These are phyloP conservation scores for Trichophyton schoenleinii DNA, from an alignment of 2,329 filamentous ascomycete genomes.

Conservation along the genomic window DNA sequence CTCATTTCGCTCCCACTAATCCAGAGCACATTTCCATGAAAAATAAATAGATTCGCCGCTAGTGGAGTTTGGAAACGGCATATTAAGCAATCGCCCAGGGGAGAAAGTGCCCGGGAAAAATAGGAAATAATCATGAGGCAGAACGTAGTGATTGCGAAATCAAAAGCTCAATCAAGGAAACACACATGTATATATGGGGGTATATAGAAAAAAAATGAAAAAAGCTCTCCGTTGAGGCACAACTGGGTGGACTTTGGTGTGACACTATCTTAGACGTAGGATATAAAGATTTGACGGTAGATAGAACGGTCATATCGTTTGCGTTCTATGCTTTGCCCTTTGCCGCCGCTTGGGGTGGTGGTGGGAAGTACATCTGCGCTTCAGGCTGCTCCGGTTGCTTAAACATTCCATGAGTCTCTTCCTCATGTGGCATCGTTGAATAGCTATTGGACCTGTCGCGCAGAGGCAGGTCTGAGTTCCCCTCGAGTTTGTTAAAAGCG, in stretches of 20 bases:
- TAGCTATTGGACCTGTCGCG: slow-evolving; percentile 18
- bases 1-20: background rate
- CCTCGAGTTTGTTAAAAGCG: slow-evolving; percentile 30
- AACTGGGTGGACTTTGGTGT: background rate
- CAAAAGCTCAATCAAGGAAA: background rate
- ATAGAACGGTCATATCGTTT: background rate
- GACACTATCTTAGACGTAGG: background rate
- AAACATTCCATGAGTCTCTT: slow-evolving; percentile 10
- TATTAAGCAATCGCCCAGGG: background rate
- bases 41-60: background rate
- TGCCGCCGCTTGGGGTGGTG: slow-evolving; percentile 25
- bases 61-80: background rate
- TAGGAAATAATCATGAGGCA: background rate
- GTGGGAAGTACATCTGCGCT: slow-evolving; percentile 31
- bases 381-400: slow-evolving; percentile 11
- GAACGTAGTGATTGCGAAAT: background rate
- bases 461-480: slow-evolving; percentile 31
- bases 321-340: slow-evolving; percentile 18
- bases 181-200: background rate
- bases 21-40: background rate
- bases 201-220: background rate
- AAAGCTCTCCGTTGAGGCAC: background rate
- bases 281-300: background rate
- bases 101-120: background rate
- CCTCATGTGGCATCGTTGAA: background rate